A percentile compares a stretch with the other conserved stretches of the same genome.
These are phyloP conservation scores for Aurinia saxatilis DNA, from an alignment of 345 rosid genomes.

Conservation along the genomic window DNA sequence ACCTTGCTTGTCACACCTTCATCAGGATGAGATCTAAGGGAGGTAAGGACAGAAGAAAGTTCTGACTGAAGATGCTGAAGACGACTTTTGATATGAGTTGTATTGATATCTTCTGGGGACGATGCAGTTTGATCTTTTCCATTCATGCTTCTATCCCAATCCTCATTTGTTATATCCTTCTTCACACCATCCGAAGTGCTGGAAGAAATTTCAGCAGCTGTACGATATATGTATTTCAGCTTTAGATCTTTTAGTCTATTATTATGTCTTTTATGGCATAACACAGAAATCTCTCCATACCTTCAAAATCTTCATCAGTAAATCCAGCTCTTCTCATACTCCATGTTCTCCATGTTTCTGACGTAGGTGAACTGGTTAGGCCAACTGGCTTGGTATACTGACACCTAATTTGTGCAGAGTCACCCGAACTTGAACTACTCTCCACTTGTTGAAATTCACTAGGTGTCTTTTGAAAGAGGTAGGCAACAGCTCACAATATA, in stretches of 20 bases:
- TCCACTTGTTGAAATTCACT: constrained; percentile 33
- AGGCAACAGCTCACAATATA: constrained; percentile 9
- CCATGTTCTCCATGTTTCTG: constrained; percentile 70
- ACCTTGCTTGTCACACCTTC: constrained; percentile 41
- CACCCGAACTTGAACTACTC: constrained; percentile 12
- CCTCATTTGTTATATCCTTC: constrained; percentile 23
- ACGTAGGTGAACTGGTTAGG: constrained; percentile 31
- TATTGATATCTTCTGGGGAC: constrained; percentile 28
- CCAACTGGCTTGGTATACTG: constrained; percentile 25
- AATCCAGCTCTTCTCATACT: constrained; percentile 59
- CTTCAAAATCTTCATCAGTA: constrained; percentile 56
- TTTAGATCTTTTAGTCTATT: not conserved
- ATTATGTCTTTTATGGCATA: not conserved
- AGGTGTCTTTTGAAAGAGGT: constrained; percentile 48
- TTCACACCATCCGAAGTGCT: constrained; percentile 10
- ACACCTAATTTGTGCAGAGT: constrained; percentile 13
- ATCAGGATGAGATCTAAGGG: constrained; percentile 45
- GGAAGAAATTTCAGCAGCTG: constrained; percentile 51
- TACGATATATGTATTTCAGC: constrained; percentile 9
- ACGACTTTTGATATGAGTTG: constrained; percentile 42
- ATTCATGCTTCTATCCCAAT: constrained; percentile 21
- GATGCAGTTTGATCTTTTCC: constrained; percentile 25
- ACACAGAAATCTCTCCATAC: constrained; percentile 30
- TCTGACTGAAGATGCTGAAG: constrained; percentile 64
- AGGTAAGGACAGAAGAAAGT: constrained; percentile 66